Conservation (phyloP, 371 early-diverging fungal genomes). For the Dichotomocladium elegans region DNA sequence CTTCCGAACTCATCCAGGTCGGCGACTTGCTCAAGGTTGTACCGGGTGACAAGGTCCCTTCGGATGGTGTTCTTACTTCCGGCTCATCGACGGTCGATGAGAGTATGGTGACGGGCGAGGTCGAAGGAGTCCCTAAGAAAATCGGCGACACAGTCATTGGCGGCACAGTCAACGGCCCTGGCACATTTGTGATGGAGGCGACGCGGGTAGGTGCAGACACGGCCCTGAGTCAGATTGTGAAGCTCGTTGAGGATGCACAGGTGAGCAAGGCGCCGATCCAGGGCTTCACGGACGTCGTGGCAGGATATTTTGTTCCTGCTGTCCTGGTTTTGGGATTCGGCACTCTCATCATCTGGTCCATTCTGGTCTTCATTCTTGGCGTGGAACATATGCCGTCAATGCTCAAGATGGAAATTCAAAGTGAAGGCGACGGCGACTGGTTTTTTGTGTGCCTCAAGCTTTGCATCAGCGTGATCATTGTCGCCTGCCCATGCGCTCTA, state of each 20-base stretch:
- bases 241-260: conserved; percentile 88
- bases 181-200: conserved; percentile 69
- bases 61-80: conserved; percentile 85
- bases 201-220: conserved; percentile 81
- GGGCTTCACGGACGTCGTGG: conserved; percentile 76
- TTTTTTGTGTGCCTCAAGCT: conserved; percentile 83
- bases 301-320: conserved; percentile 87
- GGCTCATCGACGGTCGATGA: conserved; percentile 93
- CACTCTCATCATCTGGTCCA: conserved; percentile 80
- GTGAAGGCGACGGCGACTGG: conserved; percentile 60
- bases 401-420: conserved; percentile 47
- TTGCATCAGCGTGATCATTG: conserved; percentile 92
- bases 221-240: conserved; percentile 80
- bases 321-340: conserved; percentile 69
- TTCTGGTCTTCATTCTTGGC: conserved; percentile 47
- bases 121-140: conserved; percentile 80
- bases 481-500: conserved; percentile 96
- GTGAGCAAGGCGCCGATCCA: conserved; percentile 86
- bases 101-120: conserved; percentile 98
- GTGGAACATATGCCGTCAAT: conserved; percentile 48
- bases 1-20: conserved; percentile 81
- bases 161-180: conserved; percentile 90
- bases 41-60: conserved; percentile 92
- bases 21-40: conserved; percentile 83
- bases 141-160: conserved; percentile 74